A percentile compares a stretch with the other conserved stretches of the same genome.
Evolutionary conservation across 352 stramenopile species (phyloP).

Genomic region (Bremia lactucae): DNA sequence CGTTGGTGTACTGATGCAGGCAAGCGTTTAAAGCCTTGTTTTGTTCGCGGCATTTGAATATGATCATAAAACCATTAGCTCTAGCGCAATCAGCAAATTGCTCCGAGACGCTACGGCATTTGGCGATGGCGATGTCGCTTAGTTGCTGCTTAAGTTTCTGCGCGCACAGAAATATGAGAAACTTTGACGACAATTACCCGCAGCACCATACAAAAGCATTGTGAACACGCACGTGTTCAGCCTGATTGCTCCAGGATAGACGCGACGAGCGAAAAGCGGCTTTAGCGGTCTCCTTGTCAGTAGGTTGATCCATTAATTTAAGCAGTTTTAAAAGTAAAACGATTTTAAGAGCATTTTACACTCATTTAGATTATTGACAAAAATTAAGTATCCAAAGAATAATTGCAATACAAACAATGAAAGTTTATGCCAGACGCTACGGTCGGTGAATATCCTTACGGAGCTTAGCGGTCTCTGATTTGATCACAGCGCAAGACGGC

Average conservation of each 20-base stretch:
- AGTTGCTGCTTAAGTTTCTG: constrained; percentile 77
- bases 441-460: too few species aligned
- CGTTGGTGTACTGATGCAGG: constrained; percentile 69
- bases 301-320: constrained; percentile 42
- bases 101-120: constrained; percentile 44
- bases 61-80: constrained; percentile 54
- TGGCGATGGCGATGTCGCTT: constrained; percentile 73
- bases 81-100: constrained; percentile 62
- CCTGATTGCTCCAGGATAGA: constrained; percentile 77
- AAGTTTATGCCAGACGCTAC: too few species aligned
- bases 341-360: too few species aligned
- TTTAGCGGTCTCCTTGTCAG: constrained; percentile 70
- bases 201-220: neutral
- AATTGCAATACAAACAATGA: too few species aligned
- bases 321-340: too few species aligned
- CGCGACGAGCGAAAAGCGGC: constrained; percentile 60
- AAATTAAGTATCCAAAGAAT: too few species aligned
- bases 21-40: constrained; percentile 77
- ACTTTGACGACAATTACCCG: neutral
- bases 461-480: too few species aligned
- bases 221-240: constrained; percentile 48
- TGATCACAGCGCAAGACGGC: too few species aligned
- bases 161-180: too few species aligned
- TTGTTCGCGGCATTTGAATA: constrained; percentile 59
- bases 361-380: too few species aligned